phyloP scores from a whole-genome alignment of 371 early-diverging fungal genomes.

The Dinochytrium kinnereticum region DNA sequence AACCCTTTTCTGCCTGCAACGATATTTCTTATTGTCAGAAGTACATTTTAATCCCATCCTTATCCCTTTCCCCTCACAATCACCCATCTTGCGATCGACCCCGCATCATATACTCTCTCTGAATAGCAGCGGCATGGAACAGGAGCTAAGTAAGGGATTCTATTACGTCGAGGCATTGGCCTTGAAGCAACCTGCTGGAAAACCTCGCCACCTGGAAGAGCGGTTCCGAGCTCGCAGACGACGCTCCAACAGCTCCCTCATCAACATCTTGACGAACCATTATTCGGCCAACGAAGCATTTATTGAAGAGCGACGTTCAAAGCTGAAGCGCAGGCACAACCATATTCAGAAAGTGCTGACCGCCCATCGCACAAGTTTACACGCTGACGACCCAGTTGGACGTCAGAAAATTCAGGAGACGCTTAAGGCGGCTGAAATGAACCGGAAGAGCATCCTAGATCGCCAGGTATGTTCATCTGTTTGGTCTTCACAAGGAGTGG shows the following conservation, averaged over 20 bases:
- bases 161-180: slow-evolving; percentile 41
- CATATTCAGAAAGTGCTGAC: slow-evolving; percentile 37
- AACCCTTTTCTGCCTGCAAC: no score
- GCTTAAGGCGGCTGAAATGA: slow-evolving; percentile 37
- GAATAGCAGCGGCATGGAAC: no score
- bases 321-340: slow-evolving; percentile 35
- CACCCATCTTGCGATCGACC: neutral
- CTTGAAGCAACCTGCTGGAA: slow-evolving; percentile 42
- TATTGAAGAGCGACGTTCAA: slow-evolving; percentile 47
- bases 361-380: slow-evolving; percentile 14
- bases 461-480: slow-evolving; percentile 22
- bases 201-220: slow-evolving; percentile 46
- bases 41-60: no score
- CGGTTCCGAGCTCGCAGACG: slow-evolving; percentile 31
- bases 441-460: slow-evolving; percentile 36
- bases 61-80: no score
- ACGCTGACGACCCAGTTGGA: neutral
- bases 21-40: no score
- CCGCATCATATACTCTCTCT: neutral
- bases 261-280: neutral
- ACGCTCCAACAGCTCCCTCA: neutral
- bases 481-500: no score
- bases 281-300: slow-evolving; percentile 29
- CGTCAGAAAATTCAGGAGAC: slow-evolving; percentile 29
- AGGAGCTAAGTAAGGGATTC: slow-evolving; percentile 28